Base-by-base conservation (phyloP, 176 grass and related monocot genomes). In the Urochloa ruziziensis region DNA sequence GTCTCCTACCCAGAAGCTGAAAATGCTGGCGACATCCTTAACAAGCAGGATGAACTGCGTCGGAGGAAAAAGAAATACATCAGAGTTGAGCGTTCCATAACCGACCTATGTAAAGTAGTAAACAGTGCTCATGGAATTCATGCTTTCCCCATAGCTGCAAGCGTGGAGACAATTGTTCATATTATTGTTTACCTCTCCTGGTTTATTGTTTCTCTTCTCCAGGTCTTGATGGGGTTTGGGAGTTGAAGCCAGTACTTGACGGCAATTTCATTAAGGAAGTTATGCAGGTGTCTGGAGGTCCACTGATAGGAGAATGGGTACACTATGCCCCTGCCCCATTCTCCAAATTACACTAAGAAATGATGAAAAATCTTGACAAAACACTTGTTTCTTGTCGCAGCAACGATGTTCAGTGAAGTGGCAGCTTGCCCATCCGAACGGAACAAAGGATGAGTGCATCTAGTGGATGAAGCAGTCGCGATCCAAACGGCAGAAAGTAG, bases 171-270 rank as follows among this genome's bases (percentile, higher is more conserved):
- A n/a, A n/a, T n/a, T n/a, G n/a, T 51, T 7, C 23, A 66, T 53
- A 17, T 69, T 8, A 43, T 74, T 79, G 53, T 10, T 65, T 58
- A 18, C 27, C 27, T 35, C 3, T 30, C 49, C 39, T 37, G 36
- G 49, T 84, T n/a, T n/a, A n/a, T n/a, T n/a, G n/a, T 29, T 25
- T 44, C 61, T 13, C 29, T 83, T 53, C 4, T 23, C 40, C 78
- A 98, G 96, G 73, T 73, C 93, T 98, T 32, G 91, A 95, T 80
- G 80, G 85, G 30, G 82, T 93, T 29, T 98, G 96, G 96, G 89
- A 87, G 80, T 67, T 89, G 73, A 98, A 90, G 54, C 88, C 83
- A 16, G 75, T 98, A 87, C 96, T 98, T 0, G 96, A 98, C 46
- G 96, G 96, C 39, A 98, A 98, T 51, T 51, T 87, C 10, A 98